A percentile compares a stretch with the other conserved stretches of the same genome.
Evolutionary conservation across 495 filamentous ascomycete genomes (phyloP).

Genomic region (Aspergillus egyptiacus): DNA sequence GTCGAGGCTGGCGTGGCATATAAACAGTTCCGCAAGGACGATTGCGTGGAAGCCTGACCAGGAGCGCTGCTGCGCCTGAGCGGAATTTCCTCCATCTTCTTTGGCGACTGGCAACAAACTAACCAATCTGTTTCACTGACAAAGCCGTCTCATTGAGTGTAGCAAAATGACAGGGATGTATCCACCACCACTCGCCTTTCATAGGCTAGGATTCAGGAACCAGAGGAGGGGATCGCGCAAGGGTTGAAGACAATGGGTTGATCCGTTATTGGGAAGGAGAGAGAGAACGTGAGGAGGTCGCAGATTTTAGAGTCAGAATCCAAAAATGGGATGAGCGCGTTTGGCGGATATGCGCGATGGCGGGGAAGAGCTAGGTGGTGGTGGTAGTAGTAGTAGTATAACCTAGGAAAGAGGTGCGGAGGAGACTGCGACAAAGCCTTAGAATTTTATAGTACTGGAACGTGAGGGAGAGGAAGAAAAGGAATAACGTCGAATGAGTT

Average conservation of each 20-base stretch:
- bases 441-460: slow-evolving; percentile 2
- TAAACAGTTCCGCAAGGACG: slow-evolving; percentile 22
- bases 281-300: slow-evolving; percentile 15
- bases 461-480: slow-evolving; percentile 13
- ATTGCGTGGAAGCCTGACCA: slow-evolving; percentile 21
- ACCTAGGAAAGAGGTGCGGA: not conserved
- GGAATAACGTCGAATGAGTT: slow-evolving; percentile 15
- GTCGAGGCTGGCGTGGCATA: slow-evolving; percentile 26
- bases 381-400: slow-evolving; percentile 6
- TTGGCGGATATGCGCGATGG: slow-evolving; percentile 5
- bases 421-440: slow-evolving; percentile 1
- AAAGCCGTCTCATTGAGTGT: slow-evolving; percentile 24
- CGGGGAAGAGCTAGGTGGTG: slow-evolving; percentile 4
- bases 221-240: slow-evolving; percentile 15
- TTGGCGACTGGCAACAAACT: slow-evolving; percentile 7
- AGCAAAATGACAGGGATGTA: slow-evolving; percentile 13
- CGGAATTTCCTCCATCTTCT: slow-evolving; percentile 28
- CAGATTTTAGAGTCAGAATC: slow-evolving; percentile 2
- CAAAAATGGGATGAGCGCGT: slow-evolving; percentile 15
- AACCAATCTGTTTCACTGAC: slow-evolving; percentile 27
- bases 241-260: slow-evolving; percentile 18
- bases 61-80: slow-evolving; percentile 27
- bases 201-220: slow-evolving; percentile 5
- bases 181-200: slow-evolving; percentile 14
- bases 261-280: slow-evolving; percentile 5